phyloP scores from a whole-genome alignment of 176 grass and related monocot species.

The Lolium perenne region DNA sequence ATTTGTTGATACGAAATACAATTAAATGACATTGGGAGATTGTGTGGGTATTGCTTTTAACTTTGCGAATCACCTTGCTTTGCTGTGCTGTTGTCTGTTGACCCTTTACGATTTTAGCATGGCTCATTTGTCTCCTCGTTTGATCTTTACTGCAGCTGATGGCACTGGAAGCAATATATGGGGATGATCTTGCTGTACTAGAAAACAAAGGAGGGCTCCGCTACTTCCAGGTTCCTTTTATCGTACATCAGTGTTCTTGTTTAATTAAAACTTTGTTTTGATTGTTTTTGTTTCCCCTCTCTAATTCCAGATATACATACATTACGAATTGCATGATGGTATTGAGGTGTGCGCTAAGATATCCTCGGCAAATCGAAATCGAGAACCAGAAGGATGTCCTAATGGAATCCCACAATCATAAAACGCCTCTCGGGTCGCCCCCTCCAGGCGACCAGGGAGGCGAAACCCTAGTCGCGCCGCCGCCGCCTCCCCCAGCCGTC shows the following conservation, averaged over 20 bases:
- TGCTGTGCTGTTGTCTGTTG: background rate
- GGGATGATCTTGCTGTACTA: constrained; percentile 39
- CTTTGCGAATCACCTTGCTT: background rate
- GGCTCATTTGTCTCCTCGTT: background rate
- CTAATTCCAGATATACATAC: constrained; percentile 42
- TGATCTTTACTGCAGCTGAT: constrained; percentile 46
- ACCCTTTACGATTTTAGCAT: background rate
- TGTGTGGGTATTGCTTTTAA: background rate
- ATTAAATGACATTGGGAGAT: too few species aligned
- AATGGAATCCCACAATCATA: too few species aligned
- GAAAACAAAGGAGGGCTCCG: constrained; percentile 48
- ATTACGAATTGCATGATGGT: constrained; percentile 29
- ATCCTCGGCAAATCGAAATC: background rate
- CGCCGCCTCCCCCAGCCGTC: too few species aligned
- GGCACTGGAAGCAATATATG: constrained; percentile 64
- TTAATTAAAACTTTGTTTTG: background rate
- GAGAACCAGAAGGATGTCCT: constrained; percentile 3
- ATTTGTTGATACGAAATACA: background rate
- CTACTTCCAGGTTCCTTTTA: constrained; percentile 57
- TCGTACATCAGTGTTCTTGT: background rate
- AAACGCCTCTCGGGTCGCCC: too few species aligned
- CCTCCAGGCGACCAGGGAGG: too few species aligned
- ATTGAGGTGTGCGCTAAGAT: constrained; percentile 24
- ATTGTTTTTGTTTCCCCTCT: background rate
- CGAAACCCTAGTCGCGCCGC: too few species aligned